These are phyloP conservation scores for Tulasnella sp. DNA, from an alignment of 768 basidiomycete species.

Conservation along the genomic window DNA sequence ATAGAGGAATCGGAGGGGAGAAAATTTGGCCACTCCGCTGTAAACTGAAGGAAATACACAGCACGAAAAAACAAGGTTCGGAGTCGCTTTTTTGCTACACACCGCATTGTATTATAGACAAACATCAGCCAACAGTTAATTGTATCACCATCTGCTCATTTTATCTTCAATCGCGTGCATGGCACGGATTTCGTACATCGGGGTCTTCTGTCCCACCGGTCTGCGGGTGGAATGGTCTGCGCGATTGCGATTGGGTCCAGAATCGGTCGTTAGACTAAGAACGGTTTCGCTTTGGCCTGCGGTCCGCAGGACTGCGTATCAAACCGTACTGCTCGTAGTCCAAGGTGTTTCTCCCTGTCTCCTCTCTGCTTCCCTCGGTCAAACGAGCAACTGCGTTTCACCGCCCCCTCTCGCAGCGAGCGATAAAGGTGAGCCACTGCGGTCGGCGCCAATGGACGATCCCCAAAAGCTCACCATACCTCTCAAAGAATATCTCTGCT, in stretches of 20 bases:
- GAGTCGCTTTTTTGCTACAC: background rate
- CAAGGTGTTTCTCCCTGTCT: background rate
- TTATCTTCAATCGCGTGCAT: background rate
- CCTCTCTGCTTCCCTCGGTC: background rate
- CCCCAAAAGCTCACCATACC: background rate
- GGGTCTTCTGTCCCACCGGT: too few species aligned
- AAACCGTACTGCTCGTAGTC: background rate
- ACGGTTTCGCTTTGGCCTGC: background rate
- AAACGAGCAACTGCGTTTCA: background rate
- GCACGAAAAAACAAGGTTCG: background rate
- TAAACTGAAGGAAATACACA: background rate
- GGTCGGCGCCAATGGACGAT: background rate
- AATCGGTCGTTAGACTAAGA: background rate
- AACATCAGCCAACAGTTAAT: background rate
- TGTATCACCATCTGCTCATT: background rate
- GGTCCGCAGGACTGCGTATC: background rate
- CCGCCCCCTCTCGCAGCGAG: background rate
- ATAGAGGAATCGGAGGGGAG: background rate
- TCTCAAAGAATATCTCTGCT: background rate
- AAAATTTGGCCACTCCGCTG: background rate
- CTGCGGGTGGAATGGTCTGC: background rate
- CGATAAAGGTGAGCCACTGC: background rate
- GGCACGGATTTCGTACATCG: background rate
- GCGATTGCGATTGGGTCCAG: background rate
- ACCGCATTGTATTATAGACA: background rate